phyloP scores from a whole-genome alignment of 192 early-diverging fungal species.

The Coemansia sp. region DNA sequence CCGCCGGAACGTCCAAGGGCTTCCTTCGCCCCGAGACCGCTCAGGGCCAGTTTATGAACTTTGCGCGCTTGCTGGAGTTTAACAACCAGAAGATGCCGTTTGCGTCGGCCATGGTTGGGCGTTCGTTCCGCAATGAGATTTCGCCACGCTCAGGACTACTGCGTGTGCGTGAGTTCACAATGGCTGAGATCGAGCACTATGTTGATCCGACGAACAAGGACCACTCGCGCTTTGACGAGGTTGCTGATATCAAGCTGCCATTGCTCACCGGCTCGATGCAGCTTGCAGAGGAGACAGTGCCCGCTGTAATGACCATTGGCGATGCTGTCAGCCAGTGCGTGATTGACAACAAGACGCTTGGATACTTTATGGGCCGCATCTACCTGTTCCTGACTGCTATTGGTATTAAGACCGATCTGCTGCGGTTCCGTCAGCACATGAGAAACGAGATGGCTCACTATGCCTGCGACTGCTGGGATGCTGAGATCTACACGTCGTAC shows the following conservation, averaged over 20 bases:
- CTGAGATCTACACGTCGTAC: conserved; percentile 91
- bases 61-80: conserved; percentile 93
- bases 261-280: conserved; percentile 80
- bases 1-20: conserved; percentile 91
- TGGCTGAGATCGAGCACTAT: conserved; percentile 99
- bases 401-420: conserved; percentile 80
- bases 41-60: conserved; percentile 99
- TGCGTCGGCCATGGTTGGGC: conserved; percentile 96
- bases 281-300: conserved; percentile 69
- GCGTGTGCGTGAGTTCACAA: conserved; percentile 96
- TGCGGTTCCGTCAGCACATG: conserved; percentile 99
- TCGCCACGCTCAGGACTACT: conserved; percentile 92
- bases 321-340: conserved; percentile 85
- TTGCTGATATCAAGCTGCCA: conserved; percentile 72
- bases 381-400: conserved; percentile 86
- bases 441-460: conserved; percentile 99
- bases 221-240: conserved; percentile 87
- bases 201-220: conserved; percentile 93
- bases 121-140: conserved; percentile 99
- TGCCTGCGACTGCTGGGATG: conserved; percentile 98
- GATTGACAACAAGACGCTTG: conserved; percentile 96
- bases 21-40: conserved; percentile 99
- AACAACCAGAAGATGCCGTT: conserved; percentile 99
- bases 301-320: conserved; percentile 76
- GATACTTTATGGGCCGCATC: conserved; percentile 97